Base-by-base conservation (phyloP, 768 basidiomycete species). In the Tubosaeta sp. region DNA sequence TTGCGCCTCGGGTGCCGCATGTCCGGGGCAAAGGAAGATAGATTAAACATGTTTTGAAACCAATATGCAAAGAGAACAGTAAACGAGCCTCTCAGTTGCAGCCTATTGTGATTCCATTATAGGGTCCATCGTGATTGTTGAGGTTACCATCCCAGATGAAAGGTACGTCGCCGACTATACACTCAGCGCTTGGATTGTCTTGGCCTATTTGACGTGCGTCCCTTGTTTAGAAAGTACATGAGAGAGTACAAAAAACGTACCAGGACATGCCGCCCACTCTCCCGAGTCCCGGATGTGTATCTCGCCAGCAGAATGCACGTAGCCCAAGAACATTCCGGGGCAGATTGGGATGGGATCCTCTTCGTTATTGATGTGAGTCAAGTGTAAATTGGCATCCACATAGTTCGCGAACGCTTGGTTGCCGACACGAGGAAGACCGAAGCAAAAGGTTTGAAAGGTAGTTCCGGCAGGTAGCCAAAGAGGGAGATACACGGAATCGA, bases 341-440 rank as follows among this genome's bases (percentile, higher is more conserved):
- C 38, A 46, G 48, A 60, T 72, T 2, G 76, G 76, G 16, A 78
- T 56, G 0, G 68, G 63, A 48, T 78, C 76, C 47, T 71, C 50
- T 53, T 65, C 42, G 66, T 85, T 84, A 63, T 78, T 83, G 63
- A 85, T 74, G 53, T 78, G 83, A 4, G 74, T 81, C 43, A 83
- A 58, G 12, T 67, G 54, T 35, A 71, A 43, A 41, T 78, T 66
- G 11, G 72, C 65, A 55, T 84, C 79, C 45, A 83, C 75, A 74
- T 22, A 22, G 22, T 22, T 22, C 22, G 22, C 22, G 22, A 22
- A 22, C 3, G 22, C 22, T 22, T 22, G 22, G 22, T 22, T 22
- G 22, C 22, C 22, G 22, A 22, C 22, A 22, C 22, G 22, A 22
- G 22, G 22, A 31, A 75, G 61, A 29, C 73, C 74, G 42, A 70